phyloP scores from a whole-genome alignment of 352 stramenopile species.

The Thalassiosira livingstoniorum region DNA sequence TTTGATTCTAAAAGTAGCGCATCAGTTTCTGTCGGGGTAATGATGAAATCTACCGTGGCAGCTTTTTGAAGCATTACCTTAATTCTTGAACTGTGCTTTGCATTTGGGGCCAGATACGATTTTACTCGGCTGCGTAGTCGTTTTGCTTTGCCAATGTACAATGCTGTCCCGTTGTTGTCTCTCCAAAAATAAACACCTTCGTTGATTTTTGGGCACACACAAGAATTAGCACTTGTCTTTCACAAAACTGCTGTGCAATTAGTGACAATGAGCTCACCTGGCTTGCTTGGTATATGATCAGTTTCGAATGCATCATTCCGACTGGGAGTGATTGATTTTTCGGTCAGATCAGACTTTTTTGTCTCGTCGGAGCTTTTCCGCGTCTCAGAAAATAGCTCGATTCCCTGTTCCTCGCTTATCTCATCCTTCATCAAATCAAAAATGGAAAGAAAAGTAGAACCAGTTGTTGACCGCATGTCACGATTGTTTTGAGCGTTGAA shows the following conservation, averaged over 20 bases:
- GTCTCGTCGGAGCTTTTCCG: too few relatives aligned
- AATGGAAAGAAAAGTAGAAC: slow-evolving; percentile 65
- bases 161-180: slow-evolving; percentile 54
- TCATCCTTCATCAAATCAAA: slow-evolving; percentile 76
- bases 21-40: slow-evolving; percentile 71
- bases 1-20: slow-evolving; percentile 75
- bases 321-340: too few relatives aligned
- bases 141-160: slow-evolving; percentile 81
- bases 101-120: slow-evolving; percentile 62
- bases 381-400: too few relatives aligned
- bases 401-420: slow-evolving; percentile 47
- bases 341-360: too few relatives aligned
- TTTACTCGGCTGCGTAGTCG: slow-evolving; percentile 63
- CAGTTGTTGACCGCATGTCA: slow-evolving; percentile 56
- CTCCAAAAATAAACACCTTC: slow-evolving; percentile 80
- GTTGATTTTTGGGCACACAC: too few relatives aligned
- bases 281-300: slow-evolving; percentile 67
- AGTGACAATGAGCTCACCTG: too few relatives aligned
- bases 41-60: slow-evolving; percentile 61
- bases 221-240: too few relatives aligned
- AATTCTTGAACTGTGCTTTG: slow-evolving; percentile 67
- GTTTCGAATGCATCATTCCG: too few relatives aligned
- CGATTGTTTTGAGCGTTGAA: slow-evolving; percentile 69
- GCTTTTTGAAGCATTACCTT: slow-evolving; percentile 68
- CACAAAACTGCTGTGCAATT: too few relatives aligned